phyloP scores from a whole-genome alignment of 2,329 filamentous ascomycete species.

The Phialophora chinensis region DNA sequence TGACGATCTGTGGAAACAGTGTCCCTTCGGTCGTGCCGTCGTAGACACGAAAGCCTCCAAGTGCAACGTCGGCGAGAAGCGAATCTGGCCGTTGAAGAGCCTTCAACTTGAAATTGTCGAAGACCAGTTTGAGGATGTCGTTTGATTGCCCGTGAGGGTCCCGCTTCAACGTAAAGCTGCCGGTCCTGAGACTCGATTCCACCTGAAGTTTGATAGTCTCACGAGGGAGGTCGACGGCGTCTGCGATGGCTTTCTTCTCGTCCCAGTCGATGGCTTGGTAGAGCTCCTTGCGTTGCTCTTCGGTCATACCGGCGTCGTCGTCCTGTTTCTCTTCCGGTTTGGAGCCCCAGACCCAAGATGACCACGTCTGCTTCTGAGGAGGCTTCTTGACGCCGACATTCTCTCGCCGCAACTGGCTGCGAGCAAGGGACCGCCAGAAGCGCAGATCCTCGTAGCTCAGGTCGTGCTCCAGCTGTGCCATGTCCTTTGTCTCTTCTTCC shows the following conservation, averaged over 20 bases:
- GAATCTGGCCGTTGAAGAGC: slow-evolving; percentile 90
- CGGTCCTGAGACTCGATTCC: slow-evolving; percentile 89
- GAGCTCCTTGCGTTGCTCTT: slow-evolving; percentile 94
- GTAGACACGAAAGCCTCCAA: slow-evolving; percentile 91
- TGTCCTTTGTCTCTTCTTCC: slow-evolving; percentile 71
- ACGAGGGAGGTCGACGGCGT: slow-evolving; percentile 85
- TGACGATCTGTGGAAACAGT: slow-evolving; percentile 91
- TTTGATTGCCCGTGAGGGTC: slow-evolving; percentile 77
- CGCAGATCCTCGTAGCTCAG: slow-evolving; percentile 91
- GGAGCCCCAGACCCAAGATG: slow-evolving; percentile 88
- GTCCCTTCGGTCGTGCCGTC: slow-evolving; percentile 93
- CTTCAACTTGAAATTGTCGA: slow-evolving; percentile 92
- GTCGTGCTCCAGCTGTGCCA: slow-evolving; percentile 82
- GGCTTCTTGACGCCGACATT: slow-evolving; percentile 84
- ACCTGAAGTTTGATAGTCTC: slow-evolving; percentile 93
- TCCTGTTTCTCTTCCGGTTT: slow-evolving; percentile 67
- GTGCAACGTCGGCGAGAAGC: slow-evolving; percentile 82
- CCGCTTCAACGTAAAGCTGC: slow-evolving; percentile 91
- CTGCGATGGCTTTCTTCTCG: slow-evolving; percentile 87
- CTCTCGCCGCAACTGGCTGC: slow-evolving; percentile 94
- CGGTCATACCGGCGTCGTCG: slow-evolving; percentile 86
- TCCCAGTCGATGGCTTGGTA: slow-evolving; percentile 99
- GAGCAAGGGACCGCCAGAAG: slow-evolving; percentile 93
- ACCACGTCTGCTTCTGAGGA: slow-evolving; percentile 77
- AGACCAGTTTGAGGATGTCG: slow-evolving; percentile 88